Evolutionary conservation across 2,329 filamentous ascomycete genomes (phyloP), one percentile per base, ranked within the genome.

Genomic region (Bimuria novae-zelandiae): DNA sequence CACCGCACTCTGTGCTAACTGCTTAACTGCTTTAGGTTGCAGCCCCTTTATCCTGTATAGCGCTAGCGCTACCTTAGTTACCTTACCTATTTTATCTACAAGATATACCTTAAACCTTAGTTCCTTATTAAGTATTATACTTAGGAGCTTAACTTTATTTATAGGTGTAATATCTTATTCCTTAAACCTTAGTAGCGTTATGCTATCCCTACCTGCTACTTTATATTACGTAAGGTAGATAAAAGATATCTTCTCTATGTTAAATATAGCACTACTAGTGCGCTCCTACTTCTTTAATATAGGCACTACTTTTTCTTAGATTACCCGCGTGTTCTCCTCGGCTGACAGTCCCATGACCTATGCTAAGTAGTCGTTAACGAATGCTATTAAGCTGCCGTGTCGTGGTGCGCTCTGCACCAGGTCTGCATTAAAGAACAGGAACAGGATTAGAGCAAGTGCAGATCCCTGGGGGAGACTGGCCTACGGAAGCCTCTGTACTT

Each of bases 151-250:
- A 22, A 59, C 56, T 37, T 52, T 19, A 35, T 59, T 25, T 30
- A 27, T 54, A 17, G 51, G 55, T 29, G 22, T 6, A 29, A 61
- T 53, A 21, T 55, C 47, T 8, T 57, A 33, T 27, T 27, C 56
- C 35, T 57, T 56, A 33, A 58, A 51, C 30, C 30, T 32, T 5
- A 61, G 32, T 30, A 51, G 7, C 33, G 33, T 39, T 2, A 45
- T 52, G 39, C 36, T 51, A 2, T 60, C 51, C 25, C 49, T 50
- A 41, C 6, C 53, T 42, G 49, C 55, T 4, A 12, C 52, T 54
- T 57, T 60, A 49, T 60, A 52, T 33, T 60, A 25, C 4, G 68
- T 67, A 51, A 75, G 70, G 59, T 74, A 61, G 60, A 73, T 71
- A 32, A 71, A 65, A 7, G n/a, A n/a, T n/a, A n/a, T n/a, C n/a